Percentiles rank a stretch among this genome's conserved stretches.
Conservation (phyloP, 768 basidiomycete genomes). For the Lactarius tabidus region DNA sequence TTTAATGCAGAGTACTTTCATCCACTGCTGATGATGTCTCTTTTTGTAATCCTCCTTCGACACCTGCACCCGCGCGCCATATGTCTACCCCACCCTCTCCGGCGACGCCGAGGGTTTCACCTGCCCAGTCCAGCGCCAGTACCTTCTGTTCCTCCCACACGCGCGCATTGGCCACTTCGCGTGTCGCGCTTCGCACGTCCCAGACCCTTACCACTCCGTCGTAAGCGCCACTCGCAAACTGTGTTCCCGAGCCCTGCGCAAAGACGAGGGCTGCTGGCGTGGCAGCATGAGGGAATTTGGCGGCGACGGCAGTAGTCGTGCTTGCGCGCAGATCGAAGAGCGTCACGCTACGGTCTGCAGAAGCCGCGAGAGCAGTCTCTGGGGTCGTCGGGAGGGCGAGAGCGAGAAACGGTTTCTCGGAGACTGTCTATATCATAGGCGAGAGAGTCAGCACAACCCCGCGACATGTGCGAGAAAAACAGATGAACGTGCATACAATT, state of each 20-base stretch:
- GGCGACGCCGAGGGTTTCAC: constrained; percentile 28
- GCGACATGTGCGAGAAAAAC: neutral
- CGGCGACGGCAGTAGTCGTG: constrained; percentile 33
- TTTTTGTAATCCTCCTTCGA: constrained; percentile 24
- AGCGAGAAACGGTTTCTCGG: constrained; percentile 73
- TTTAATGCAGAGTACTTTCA: constrained; percentile 3
- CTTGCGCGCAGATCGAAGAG: constrained; percentile 63
- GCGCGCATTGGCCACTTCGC: constrained; percentile 60
- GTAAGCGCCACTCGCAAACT: constrained; percentile 69
- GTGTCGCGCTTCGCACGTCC: constrained; percentile 69
- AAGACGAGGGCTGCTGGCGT: constrained; percentile 60
- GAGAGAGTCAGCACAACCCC: neutral
- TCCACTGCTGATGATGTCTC: constrained; percentile 4
- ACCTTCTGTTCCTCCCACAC: constrained; percentile 57
- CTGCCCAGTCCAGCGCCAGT: constrained; percentile 41
- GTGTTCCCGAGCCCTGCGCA: constrained; percentile 36
- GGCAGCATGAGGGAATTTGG: constrained; percentile 55
- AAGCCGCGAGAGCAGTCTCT: constrained; percentile 53
- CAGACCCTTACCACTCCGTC: constrained; percentile 75
- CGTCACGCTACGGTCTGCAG: constrained; percentile 70
- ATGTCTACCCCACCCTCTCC: constrained; percentile 33
- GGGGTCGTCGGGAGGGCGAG: constrained; percentile 44
- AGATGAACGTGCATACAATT: constrained; percentile 46
- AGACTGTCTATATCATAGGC: constrained; percentile 44
- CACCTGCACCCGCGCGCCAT: constrained; percentile 30